A percentile compares a stretch with the other conserved stretches of the same genome.
phyloP scores from a whole-genome alignment of 2,329 filamentous ascomycete species.

The Fusarium sterilihyphosum region DNA sequence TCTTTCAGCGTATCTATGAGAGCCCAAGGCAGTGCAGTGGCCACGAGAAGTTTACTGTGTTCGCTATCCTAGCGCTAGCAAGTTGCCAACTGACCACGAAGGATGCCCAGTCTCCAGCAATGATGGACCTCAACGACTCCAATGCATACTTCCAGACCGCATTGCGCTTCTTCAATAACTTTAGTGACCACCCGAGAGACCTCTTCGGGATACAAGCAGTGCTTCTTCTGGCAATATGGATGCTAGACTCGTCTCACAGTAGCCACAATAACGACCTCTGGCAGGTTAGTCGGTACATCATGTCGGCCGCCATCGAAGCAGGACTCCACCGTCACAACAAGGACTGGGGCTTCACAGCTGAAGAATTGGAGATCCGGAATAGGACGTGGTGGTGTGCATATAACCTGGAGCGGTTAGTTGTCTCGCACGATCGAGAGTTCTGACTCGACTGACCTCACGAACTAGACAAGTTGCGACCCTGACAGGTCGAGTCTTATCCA shows the following conservation, averaged over 20 bases:
- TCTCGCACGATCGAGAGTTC: background rate
- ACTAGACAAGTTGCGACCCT: background rate
- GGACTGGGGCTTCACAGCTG: background rate
- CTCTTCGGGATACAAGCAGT: background rate
- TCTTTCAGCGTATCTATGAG: background rate
- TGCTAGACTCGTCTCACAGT: background rate
- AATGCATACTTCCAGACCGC: background rate
- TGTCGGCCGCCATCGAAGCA: background rate
- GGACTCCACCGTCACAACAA: conserved; percentile 2
- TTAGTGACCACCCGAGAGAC: background rate
- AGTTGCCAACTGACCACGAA: background rate
- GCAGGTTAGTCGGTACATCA: background rate
- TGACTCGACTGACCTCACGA: background rate
- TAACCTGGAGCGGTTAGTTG: background rate
- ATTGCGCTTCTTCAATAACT: background rate
- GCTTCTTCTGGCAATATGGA: background rate
- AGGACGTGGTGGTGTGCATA: conserved; percentile 9
- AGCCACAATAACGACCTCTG: conserved; percentile 5
- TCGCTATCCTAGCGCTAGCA: background rate
- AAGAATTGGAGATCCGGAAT: background rate
- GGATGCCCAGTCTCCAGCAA: background rate
- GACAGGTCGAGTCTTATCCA: background rate
- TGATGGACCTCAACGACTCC: background rate
- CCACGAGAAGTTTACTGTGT: background rate
- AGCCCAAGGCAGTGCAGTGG: accelerated